phyloP scores from a whole-genome alignment of 768 basidiomycete species.

The Cystobasidium onofrii region DNA sequence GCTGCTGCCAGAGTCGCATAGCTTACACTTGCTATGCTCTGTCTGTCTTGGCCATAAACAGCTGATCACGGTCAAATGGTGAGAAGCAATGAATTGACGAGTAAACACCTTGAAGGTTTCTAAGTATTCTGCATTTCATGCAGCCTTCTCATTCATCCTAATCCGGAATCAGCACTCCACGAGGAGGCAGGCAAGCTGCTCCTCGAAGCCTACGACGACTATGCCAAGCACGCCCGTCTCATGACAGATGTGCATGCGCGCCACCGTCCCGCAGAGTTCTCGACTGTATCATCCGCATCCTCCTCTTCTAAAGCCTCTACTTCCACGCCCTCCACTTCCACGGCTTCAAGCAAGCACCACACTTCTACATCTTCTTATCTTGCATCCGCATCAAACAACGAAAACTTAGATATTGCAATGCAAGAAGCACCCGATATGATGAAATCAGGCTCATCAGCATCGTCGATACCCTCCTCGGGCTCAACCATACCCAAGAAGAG shows the following conservation, averaged over 20 bases:
- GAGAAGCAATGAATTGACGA: too few relatives aligned
- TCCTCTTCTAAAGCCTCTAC: constrained; percentile 9
- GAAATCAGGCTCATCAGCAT: background rate
- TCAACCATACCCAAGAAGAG: constrained; percentile 19
- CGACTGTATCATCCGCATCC: constrained; percentile 1
- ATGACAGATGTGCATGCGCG: constrained; percentile 81
- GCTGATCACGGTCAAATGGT: constrained; percentile 35
- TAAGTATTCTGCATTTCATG: too few relatives aligned
- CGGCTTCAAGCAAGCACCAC: background rate
- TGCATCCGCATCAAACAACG: background rate
- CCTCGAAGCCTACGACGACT: constrained; percentile 73
- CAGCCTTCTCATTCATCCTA: constrained; percentile 91
- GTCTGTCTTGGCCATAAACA: background rate
- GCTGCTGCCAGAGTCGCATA: background rate
- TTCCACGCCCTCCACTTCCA: background rate
- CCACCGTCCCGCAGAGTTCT: constrained; percentile 28
- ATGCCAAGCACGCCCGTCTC: constrained; percentile 73
- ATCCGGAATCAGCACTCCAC: constrained; percentile 90
- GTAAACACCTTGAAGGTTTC: too few relatives aligned
- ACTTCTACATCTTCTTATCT: background rate
- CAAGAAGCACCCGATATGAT: constrained; percentile 6
- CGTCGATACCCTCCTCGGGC: background rate
- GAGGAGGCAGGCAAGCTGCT: constrained; percentile 91
- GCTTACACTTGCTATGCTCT: constrained; percentile 51
- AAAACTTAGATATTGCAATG: background rate